Base-by-base conservation (phyloP, 2,329 filamentous ascomycete species). In the Pseudogymnoascus sp. region DNA sequence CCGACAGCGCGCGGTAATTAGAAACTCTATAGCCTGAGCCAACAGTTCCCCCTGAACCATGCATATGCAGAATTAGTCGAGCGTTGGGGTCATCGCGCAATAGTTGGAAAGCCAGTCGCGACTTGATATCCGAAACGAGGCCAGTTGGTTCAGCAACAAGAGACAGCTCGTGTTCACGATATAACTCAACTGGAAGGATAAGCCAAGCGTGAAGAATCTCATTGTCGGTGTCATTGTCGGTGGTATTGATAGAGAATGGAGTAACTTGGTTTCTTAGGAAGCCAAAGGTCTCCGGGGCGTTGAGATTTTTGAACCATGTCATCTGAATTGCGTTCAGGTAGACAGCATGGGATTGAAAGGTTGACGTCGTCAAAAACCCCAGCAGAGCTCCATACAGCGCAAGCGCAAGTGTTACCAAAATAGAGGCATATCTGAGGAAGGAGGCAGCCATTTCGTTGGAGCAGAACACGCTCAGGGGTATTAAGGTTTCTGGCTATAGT, bases 261-360 rank as follows among this genome's bases (percentile, higher is more conserved):
- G 77, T 79, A 22, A 78, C 78, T 68, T 82, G 79, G 52, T 79
- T 79, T 36, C 73, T 74, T 6, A 82, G 66, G 62, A 82, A 82
- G 1, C 80, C 79, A 71, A 78, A 82, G 35, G 72, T 69, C 66
- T 82, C 79, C 1, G 79, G 78, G 3, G 76, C 65, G 66, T 81
- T 74, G 14, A 82, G 73, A 64, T 81, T 75, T 67, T 79, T 78
- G 66, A 78, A 80, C 80, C 81, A 84, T 14, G 82, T 84, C 69
- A 83, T 75, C 5, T 77, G 78, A 5, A 84, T 72, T 2, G 74
- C 72, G 66, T 86, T 78, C 1, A 86, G 75, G 67, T 85, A 85
- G 23, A 85, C 80, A 28, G 79, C 79, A 66, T 86, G 81, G 16
- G 76, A 75, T 71, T 86, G 83, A 35, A 38, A 38, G 35, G 12